These are phyloP conservation scores for Nicotiana benthamiana DNA, from an alignment of 257 asterid genomes.

Conservation along the genomic window DNA sequence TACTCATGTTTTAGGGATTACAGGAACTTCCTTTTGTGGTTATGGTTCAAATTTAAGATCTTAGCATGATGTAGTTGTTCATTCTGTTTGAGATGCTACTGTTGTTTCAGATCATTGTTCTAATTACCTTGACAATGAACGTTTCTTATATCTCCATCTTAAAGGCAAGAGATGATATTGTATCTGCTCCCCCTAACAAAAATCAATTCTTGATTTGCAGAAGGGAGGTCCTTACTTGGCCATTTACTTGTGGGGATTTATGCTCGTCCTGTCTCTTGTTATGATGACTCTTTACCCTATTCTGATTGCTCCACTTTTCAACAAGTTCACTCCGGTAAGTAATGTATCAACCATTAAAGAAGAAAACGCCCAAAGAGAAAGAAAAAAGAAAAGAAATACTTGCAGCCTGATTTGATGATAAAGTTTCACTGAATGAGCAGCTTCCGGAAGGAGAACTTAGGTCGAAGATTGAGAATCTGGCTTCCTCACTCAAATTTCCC, in stretches of 20 bases:
- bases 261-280: constrained; percentile 72
- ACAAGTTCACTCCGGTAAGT: constrained; percentile 93
- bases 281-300: constrained; percentile 96
- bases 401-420: not conserved
- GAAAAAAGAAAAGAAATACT: no score
- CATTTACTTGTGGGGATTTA: constrained; percentile 87
- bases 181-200: not conserved
- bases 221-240: constrained; percentile 99
- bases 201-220: constrained; percentile 45
- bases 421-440: constrained; percentile 28
- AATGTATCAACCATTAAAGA: not conserved
- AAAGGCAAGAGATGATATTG: no score
- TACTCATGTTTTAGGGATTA: constrained; percentile 11
- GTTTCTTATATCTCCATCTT: no score
- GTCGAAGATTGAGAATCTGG: constrained; percentile 72
- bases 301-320: constrained; percentile 95
- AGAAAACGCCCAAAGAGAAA: no score
- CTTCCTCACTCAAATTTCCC: constrained; percentile 83
- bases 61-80: not conserved
- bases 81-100: not conserved
- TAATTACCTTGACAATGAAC: not conserved
- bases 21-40: not conserved
- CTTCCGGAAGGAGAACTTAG: constrained; percentile 92
- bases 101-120: not conserved
- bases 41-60: not conserved